Base-by-base conservation (phyloP, 2,329 filamentous ascomycete species). In the Monascus ruber region DNA sequence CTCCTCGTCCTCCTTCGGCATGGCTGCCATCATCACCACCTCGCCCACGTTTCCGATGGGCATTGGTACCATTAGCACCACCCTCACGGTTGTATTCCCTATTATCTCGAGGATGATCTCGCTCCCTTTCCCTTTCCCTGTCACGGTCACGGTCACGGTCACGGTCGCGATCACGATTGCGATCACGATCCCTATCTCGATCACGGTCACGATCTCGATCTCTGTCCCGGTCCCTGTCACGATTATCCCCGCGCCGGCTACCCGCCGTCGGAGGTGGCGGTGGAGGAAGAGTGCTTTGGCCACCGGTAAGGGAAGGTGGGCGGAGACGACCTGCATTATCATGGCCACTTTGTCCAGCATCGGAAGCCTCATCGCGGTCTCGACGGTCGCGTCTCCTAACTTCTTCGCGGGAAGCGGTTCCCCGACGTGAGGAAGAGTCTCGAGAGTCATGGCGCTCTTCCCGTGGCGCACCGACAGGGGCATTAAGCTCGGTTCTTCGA, bases 31-130 rank as follows among this genome's bases (percentile, higher is more conserved):
- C 56, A 4, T 62, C 58, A 11, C 53, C 54, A 35, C 28, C 28
- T 33, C 59, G 57, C 38, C 58, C 56, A 38, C 61, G 60, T 41
- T 64, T 64, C 39, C 60, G 59, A 38, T 58, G 58, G 36, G 48
- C 46, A 4, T 46, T 47, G 26, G 53, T 24, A 29, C 29, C 31
- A n/a, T 24, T 17, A 26, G 6, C 33, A 4, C 34, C 24, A 26
- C 49, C 52, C 26, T 51, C 50, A 6, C 49, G 43, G 34, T 43
- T 48, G 27, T 36, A 42, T 37, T 46, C 47, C 3, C 58, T 51
- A 1, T 63, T 56, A 24, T 51, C 56, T 10, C 55, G 51, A 6
- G 50, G 50, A 24, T 48, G 47, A 3, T 53, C 49, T 17, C 54
- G 51, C 6, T 52, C 52, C 24, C 52, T 45, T 27, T 55, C 52